Evolutionary conservation across 2,329 filamentous ascomycete genomes (phyloP).

Genomic region (Monosporascus ibericus): DNA sequence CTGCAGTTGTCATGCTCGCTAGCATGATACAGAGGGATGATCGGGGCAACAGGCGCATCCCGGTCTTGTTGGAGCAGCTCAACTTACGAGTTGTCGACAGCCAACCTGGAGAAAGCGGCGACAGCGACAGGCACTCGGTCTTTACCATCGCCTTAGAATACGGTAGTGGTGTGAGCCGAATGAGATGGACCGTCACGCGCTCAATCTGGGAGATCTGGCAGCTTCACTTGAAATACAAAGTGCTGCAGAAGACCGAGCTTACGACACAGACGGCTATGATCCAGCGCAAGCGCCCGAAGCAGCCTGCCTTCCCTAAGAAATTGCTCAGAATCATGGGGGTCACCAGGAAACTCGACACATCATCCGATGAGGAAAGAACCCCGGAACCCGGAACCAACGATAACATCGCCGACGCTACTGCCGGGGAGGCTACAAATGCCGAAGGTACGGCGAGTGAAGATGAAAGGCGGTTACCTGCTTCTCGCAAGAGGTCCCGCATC

Average conservation of each 20-base stretch:
- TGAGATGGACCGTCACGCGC: constrained; percentile 91
- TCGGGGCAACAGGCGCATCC: constrained; percentile 89
- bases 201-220: constrained; percentile 88
- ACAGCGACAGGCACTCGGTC: constrained; percentile 65
- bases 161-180: constrained; percentile 87
- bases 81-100: constrained; percentile 85
- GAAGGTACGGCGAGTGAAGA: constrained; percentile 66
- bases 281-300: constrained; percentile 62
- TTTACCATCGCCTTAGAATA: constrained; percentile 95
- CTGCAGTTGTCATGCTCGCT: constrained; percentile 87
- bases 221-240: constrained; percentile 87
- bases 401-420: constrained; percentile 33
- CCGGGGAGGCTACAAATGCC: constrained; percentile 40
- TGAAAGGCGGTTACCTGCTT: constrained; percentile 43
- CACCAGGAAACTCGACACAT: constrained; percentile 64
- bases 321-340: constrained; percentile 86
- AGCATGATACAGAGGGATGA: constrained; percentile 98
- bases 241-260: constrained; percentile 77
- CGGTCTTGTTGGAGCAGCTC: constrained; percentile 89
- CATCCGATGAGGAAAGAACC: constrained; percentile 62
- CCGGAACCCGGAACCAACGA: constrained; percentile 31
- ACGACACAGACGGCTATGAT: constrained; percentile 66
- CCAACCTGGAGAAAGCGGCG: constrained; percentile 55
- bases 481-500: constrained; percentile 46
- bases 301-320: constrained; percentile 84